Evolutionary conservation across 148 eudicot species (phyloP).

Genomic region (Oxyria digyna): DNA sequence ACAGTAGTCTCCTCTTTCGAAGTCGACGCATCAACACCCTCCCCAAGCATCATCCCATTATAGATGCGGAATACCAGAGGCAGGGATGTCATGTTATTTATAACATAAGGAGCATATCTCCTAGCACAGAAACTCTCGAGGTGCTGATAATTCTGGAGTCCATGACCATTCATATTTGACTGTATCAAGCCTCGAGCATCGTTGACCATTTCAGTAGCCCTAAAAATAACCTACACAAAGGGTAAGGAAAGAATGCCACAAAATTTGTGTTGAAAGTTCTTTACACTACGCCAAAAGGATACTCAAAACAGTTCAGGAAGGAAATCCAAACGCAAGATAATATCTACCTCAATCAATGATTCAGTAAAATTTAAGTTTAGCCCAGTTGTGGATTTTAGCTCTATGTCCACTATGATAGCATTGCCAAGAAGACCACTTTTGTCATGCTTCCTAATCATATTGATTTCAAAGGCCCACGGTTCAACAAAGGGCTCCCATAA

Average conservation of each 20-base stretch:
- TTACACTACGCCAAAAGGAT: background rate
- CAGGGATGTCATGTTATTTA: constrained; percentile 75
- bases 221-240: constrained; percentile 44
- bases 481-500: constrained; percentile 97
- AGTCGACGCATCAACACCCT: constrained; percentile 32
- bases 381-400: constrained; percentile 42
- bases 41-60: constrained; percentile 37
- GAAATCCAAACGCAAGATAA: background rate
- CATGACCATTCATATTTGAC: constrained; percentile 29
- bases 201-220: constrained; percentile 59
- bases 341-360: constrained; percentile 67
- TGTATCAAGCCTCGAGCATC: constrained; percentile 46
- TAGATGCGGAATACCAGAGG: constrained; percentile 55
- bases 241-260: background rate
- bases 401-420: constrained; percentile 36
- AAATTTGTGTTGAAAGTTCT: background rate
- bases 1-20: constrained; percentile 30
- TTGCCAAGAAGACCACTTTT: constrained; percentile 46
- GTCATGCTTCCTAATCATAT: constrained; percentile 31
- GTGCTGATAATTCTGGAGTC: constrained; percentile 30
- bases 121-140: constrained; percentile 30
- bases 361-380: constrained; percentile 77
- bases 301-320: background rate
- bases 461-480: constrained; percentile 70
- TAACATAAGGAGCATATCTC: constrained; percentile 75